Conservation (phyloP, 331 rosid genomes). For the Saraca asoca region DNA sequence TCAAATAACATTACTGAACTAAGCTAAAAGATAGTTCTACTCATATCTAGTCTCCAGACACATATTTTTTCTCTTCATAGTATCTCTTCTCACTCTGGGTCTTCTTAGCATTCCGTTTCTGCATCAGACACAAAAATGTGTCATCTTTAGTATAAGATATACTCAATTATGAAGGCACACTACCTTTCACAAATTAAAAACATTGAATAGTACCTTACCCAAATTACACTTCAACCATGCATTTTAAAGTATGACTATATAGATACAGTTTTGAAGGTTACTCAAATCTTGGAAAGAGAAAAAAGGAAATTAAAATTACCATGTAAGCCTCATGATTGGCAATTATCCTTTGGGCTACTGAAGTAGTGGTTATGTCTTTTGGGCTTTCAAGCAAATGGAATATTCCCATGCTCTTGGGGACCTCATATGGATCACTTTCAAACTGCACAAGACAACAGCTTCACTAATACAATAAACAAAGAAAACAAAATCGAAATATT, state of each 20-base stretch:
- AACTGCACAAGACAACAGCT: conserved; percentile 47
- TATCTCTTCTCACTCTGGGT: conserved; percentile 76
- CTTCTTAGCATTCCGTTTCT: conserved; percentile 94
- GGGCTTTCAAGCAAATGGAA: conserved; percentile 90
- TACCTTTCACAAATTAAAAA: too few relatives aligned
- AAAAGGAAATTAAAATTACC: conserved; percentile 45
- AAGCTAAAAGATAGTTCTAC: conserved; percentile 16
- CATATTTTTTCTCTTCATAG: conserved; percentile 74
- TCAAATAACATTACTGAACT: conserved; percentile 26
- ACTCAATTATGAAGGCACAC: too few relatives aligned
- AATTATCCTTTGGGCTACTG: conserved; percentile 85
- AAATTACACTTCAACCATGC: not conserved
- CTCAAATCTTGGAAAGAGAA: conserved; percentile 19
- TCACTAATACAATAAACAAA: conserved; percentile 11
- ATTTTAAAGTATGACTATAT: not conserved
- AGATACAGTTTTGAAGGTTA: not conserved
- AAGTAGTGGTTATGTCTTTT: conserved; percentile 67
- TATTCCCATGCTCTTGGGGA: conserved; percentile 85
- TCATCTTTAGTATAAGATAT: not conserved
- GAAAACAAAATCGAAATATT: conserved; percentile 11
- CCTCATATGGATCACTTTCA: conserved; percentile 68
- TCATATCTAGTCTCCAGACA: conserved; percentile 72
- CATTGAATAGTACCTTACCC: too few relatives aligned
- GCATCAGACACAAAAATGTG: conserved; percentile 35
- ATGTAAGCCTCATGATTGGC: conserved; percentile 89